Conservation (phyloP, 768 basidiomycete genomes). For the Russula earlei region DNA sequence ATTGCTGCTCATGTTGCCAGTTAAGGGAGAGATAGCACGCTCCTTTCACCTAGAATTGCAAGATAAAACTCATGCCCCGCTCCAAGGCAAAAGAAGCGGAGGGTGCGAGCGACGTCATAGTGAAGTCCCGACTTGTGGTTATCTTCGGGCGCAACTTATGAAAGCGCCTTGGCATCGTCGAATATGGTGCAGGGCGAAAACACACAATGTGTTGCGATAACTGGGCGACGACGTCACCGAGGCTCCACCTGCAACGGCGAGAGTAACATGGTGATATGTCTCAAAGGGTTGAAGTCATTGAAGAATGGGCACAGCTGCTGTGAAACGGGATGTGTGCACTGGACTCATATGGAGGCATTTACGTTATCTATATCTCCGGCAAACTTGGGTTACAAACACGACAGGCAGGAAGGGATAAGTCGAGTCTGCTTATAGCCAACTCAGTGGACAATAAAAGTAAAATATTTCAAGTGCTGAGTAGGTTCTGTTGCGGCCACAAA, state of each 20-base stretch:
- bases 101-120: slow-evolving; percentile 67
- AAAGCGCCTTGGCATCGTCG: background rate
- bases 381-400: too few relatives aligned
- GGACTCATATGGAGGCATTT: background rate
- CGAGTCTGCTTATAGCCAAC: too few relatives aligned
- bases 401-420: too few relatives aligned
- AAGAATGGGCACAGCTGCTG: too few relatives aligned
- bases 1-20: too few relatives aligned
- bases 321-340: background rate
- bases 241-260: slow-evolving; percentile 70
- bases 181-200: slow-evolving; percentile 10
- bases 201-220: slow-evolving; percentile 50
- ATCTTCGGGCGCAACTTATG: slow-evolving; percentile 20
- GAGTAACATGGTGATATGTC: slow-evolving; percentile 60
- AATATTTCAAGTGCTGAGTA: too few relatives aligned
- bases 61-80: slow-evolving; percentile 79
- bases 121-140: slow-evolving; percentile 28
- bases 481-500: too few relatives aligned
- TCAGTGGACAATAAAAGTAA: too few relatives aligned
- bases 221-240: slow-evolving; percentile 74
- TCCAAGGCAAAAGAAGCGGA: slow-evolving; percentile 82
- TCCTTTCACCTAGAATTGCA: too few relatives aligned
- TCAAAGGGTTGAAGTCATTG: slow-evolving; percentile 41
- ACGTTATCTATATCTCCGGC: too few relatives aligned
- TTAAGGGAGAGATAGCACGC: too few relatives aligned